These are phyloP conservation scores for Xanthoparmelia taractica DNA, from an alignment of 495 filamentous ascomycete genomes.

Conservation along the genomic window DNA sequence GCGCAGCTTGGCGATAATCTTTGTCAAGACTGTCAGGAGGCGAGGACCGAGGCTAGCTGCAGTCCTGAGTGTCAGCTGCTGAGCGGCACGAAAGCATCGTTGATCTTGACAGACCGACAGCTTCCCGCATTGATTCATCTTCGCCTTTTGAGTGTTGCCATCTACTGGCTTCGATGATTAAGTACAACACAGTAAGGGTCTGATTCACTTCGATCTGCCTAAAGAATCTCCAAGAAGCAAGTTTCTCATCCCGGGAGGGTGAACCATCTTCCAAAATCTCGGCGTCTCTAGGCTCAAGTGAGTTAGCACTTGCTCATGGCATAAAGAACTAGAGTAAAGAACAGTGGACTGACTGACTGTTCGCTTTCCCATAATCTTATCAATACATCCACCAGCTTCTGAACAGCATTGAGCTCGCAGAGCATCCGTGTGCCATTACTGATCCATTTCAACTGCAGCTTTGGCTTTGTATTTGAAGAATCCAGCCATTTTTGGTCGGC, in stretches of 20 bases:
- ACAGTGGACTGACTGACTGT: conserved; percentile 28
- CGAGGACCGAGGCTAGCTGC: conserved; percentile 54
- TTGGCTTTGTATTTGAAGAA: conserved; percentile 43
- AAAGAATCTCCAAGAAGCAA: conserved; percentile 24
- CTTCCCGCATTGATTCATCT: conserved; percentile 31
- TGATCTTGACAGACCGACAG: conserved; percentile 24
- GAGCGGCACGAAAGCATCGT: not conserved
- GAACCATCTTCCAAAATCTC: conserved; percentile 31
- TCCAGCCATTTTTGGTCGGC: conserved; percentile 27
- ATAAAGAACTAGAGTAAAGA: not conserved
- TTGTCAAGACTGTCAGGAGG: conserved; percentile 64
- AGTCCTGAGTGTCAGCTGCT: conserved; percentile 5
- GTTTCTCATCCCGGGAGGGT: conserved; percentile 12
- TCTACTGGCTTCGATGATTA: conserved; percentile 61
- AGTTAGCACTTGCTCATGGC: not conserved
- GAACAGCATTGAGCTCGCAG: conserved; percentile 51
- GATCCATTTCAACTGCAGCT: conserved; percentile 62
- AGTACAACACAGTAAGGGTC: conserved; percentile 59
- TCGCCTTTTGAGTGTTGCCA: conserved; percentile 30
- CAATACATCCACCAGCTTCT: conserved; percentile 53
- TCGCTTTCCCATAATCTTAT: conserved; percentile 50
- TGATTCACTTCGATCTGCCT: conserved; percentile 47
- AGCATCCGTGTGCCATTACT: conserved; percentile 54
- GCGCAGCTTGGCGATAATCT: conserved; percentile 65
- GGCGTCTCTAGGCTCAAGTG: conserved; percentile 28